Base-by-base conservation (phyloP, 1,139 yeast genomes). In the Yamadazyma sp. region DNA sequence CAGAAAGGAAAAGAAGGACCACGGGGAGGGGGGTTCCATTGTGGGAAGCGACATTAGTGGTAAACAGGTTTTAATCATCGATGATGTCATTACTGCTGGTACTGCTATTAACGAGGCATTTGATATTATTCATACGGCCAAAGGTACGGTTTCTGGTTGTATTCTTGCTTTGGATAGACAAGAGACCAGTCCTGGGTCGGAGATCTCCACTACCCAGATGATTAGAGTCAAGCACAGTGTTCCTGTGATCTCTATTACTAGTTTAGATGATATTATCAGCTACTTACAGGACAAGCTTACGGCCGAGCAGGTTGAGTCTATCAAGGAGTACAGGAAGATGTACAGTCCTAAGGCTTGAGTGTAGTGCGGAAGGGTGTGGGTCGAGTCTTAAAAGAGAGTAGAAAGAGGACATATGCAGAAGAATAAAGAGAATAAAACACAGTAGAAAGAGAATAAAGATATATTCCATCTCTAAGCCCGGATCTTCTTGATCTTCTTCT, bases 61-160 rank as follows among this genome's bases (percentile, higher is more conserved):
- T 40, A 85, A 89, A 62, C 75, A 73, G 45, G 78, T 89, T 24
- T 70, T 92, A 54, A 85, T 92, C 53, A 88, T 92, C 48, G 98
- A 92, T 62, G 98, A 92, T 56, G 97, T 92, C 35, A 90, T 92
- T 81, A 92, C 97, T 43, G 97, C 98, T 2, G 98, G 98, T 29
- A 92, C 97, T 42, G 98, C 98, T 38, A 89, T 90, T 59, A 86
- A 85, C 54, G 97, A 92, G 64, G 97, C 97, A 1, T 86, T 88
- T 51, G 80, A 76, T 38, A 86, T 92, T 53, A 88, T 92, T 53
- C 70, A 70, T 18, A 68, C 59, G 20, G 92, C 82, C 52, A 70
- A 78, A 31, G 98, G 96, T 38, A 56, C 67, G 16, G 85, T 88
- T 24, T 86, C 80, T 31, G 98, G 95, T 3, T 79, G 89, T 44